These are phyloP conservation scores for Blastomyces gilchristii DNA, from an alignment of 2,329 filamentous ascomycete species.

Conservation along the genomic window DNA sequence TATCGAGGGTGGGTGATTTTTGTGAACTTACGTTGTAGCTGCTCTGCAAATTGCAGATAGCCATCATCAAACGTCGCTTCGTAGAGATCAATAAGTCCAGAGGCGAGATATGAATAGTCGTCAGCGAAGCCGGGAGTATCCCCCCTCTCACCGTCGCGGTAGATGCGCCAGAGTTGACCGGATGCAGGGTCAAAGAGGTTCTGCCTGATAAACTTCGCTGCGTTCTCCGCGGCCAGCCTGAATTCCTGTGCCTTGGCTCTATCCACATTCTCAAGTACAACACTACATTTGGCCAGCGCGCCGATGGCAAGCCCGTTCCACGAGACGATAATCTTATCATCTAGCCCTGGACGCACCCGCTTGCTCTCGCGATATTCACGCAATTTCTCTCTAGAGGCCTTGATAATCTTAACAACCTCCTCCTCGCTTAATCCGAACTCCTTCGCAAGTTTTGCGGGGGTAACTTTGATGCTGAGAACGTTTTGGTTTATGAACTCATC, in stretches of 20 bases:
- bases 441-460: constrained; percentile 57
- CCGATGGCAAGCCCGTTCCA: constrained; percentile 87
- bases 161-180: constrained; percentile 62
- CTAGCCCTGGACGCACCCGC: constrained; percentile 64
- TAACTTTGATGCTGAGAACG: constrained; percentile 62
- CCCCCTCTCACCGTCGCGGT: constrained; percentile 53
- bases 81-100: constrained; percentile 74
- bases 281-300: constrained; percentile 65
- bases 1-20: not conserved
- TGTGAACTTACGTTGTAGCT: constrained; percentile 55
- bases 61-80: constrained; percentile 66
- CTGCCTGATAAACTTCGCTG: constrained; percentile 60
- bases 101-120: constrained; percentile 84
- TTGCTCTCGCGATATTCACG: constrained; percentile 61
- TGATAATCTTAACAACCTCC: constrained; percentile 58
- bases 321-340: constrained; percentile 77
- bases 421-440: constrained; percentile 63
- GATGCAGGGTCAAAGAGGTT: constrained; percentile 59
- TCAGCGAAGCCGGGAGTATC: constrained; percentile 71
- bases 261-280: constrained; percentile 53
- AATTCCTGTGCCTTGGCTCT: constrained; percentile 51
- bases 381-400: constrained; percentile 57
- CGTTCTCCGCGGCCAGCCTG: constrained; percentile 54
- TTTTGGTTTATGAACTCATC: constrained; percentile 95
- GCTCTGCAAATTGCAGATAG: constrained; percentile 71